Base-by-base conservation (phyloP, 2,329 filamentous ascomycete genomes). In the Pseudocercospora fijiensis region DNA sequence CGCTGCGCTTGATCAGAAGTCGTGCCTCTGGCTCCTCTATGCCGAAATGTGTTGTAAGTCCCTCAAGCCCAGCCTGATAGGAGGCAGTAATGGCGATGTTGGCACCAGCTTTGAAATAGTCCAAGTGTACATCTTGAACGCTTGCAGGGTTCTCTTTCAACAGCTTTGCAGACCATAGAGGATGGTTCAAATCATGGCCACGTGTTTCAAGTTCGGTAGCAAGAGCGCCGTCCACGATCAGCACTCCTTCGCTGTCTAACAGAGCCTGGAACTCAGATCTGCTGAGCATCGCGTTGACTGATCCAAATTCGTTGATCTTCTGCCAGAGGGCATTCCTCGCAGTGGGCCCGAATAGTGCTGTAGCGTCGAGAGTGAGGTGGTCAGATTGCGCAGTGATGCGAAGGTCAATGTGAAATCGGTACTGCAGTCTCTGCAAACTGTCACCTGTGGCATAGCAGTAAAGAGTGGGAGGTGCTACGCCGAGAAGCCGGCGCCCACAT, bases 121-220 rank as follows among this genome's bases (percentile, higher is more conserved):
- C 76, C 20, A 76, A 67, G 68, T 83, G 81, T 4, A 81, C 76
- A 66, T 75, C 66, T 56, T 76, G 72, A 55, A 83, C 81, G 58
- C 77, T 73, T 2, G 73, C 67, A 0, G 80, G 78, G n/a, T 77
- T 67, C 27, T 77, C 72, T 45, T 72, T 66, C 2, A 82, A 75
- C 7, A 78, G 71, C 52, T 77, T 75, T 22, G 78, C 80, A 22
- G 80, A 82, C 80, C 81, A 82, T 9, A 82, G 72, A 4, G 78
- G 67, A 61, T 76, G 73, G 61, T 76, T 77, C 43, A 82, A 75
- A 62, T 82, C 75, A 58, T 73, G 76, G 45, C 79, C 79, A 16
- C 79, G 75, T 4, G 72, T 72, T 67, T 82, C 80, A 16, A 82
- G 75, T 62, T 81, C 78, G 3, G 81, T 82, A 26, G 81, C 81